Percentiles rank a stretch among this genome's conserved stretches.
phyloP scores from a whole-genome alignment of 192 early-diverging fungal genomes.

The Phlyctochytrium arcticum region DNA sequence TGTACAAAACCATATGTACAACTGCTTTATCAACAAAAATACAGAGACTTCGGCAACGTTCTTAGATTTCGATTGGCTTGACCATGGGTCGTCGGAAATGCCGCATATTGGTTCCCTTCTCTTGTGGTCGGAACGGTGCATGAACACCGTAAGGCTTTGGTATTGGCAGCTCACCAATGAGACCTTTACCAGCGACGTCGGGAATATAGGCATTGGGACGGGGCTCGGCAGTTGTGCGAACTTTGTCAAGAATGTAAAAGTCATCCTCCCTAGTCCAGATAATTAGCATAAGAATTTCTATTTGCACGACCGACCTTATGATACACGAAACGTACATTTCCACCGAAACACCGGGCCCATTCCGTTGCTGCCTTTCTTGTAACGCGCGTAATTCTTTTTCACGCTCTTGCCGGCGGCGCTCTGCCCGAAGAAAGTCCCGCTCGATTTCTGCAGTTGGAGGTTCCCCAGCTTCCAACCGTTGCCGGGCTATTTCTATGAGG shows the following conservation, averaged over 20 bases:
- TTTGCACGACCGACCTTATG: not conserved
- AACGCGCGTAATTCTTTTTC: slow-evolving; percentile 31
- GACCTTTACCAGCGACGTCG: slow-evolving; percentile 19
- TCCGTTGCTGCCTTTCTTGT: slow-evolving; percentile 18
- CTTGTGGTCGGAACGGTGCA: slow-evolving; percentile 55
- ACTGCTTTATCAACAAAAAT: too few species aligned
- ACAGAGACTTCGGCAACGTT: too few species aligned
- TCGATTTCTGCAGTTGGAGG: slow-evolving; percentile 45
- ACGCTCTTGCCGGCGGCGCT: slow-evolving; percentile 21
- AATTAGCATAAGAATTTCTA: not conserved
- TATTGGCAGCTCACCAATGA: slow-evolving; percentile 50
- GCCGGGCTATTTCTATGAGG: slow-evolving; percentile 40
- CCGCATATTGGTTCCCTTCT: slow-evolving; percentile 46
- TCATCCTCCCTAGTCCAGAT: slow-evolving; percentile 39
- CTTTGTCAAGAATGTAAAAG: slow-evolving; percentile 44
- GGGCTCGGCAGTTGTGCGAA: slow-evolving; percentile 50
- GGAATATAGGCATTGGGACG: slow-evolving; percentile 60
- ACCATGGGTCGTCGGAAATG: slow-evolving; percentile 46
- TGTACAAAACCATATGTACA: too few species aligned
- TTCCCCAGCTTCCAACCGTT: slow-evolving; percentile 34
- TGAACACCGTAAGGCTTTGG: slow-evolving; percentile 56
- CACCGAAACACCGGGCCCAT: slow-evolving; percentile 32
- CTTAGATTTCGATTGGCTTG: slow-evolving; percentile 52
- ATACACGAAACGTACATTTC: slow-evolving; percentile 40
- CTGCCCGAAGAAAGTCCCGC: slow-evolving; percentile 41